These are phyloP conservation scores for Stylonectria norvegica DNA, from an alignment of 2,329 filamentous ascomycete species.

Conservation along the genomic window DNA sequence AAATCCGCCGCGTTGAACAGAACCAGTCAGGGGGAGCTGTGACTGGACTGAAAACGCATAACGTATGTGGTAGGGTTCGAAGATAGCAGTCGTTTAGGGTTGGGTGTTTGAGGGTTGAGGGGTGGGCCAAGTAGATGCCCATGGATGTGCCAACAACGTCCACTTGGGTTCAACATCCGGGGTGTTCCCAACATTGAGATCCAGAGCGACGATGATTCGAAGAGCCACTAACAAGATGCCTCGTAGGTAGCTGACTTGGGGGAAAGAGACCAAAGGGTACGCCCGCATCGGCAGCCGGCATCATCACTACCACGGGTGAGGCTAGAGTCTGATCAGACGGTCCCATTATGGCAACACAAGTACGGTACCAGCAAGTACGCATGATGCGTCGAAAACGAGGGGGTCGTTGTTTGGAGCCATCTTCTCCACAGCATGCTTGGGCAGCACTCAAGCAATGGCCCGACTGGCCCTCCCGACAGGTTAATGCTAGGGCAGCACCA, in stretches of 20 bases:
- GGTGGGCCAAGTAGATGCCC: conserved; percentile 19
- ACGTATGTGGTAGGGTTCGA: conserved; percentile 26
- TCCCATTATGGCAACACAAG: conserved; percentile 18
- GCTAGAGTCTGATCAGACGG: conserved; percentile 15
- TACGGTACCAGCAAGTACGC: conserved; percentile 17
- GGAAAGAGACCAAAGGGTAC: conserved; percentile 11
- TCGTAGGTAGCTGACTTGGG: conserved; percentile 4
- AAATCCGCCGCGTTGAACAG: conserved; percentile 26
- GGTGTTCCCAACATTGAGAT: conserved; percentile 13
- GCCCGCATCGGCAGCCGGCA: conserved; percentile 25
- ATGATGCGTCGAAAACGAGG: conserved; percentile 15
- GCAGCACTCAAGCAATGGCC: conserved; percentile 11
- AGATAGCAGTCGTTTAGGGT: conserved; percentile 30
- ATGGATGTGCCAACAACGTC: conserved; percentile 2
- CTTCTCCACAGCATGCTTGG: conserved; percentile 4
- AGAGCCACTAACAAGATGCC: neutral
- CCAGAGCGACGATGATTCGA: neutral
- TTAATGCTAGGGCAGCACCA: conserved; percentile 14
- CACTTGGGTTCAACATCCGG: conserved; percentile 16
- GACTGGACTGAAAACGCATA: conserved; percentile 27
- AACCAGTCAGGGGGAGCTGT: conserved; percentile 22
- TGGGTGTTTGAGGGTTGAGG: conserved; percentile 25
- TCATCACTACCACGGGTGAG: conserved; percentile 19
- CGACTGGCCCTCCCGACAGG: conserved; percentile 13
- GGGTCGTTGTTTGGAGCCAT: conserved; percentile 8